A percentile compares a stretch with the other conserved stretches of the same genome.
Conservation (phyloP, 495 filamentous ascomycete species). For the Friedmanniomyces simplex region DNA sequence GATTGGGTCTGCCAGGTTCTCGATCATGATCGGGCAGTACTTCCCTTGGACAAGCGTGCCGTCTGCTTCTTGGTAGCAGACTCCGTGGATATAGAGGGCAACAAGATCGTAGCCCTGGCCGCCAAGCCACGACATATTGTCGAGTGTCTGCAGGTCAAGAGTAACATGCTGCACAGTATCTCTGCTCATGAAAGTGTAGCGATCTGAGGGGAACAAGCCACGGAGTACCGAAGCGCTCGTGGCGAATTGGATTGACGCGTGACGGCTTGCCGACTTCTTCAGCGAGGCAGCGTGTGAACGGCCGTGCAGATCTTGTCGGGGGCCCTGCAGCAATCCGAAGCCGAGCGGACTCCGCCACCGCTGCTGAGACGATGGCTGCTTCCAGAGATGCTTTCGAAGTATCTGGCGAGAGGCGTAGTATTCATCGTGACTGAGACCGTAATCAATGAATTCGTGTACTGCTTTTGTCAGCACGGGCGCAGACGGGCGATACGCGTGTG, state of each 20-base stretch:
- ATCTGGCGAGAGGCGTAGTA: constrained; percentile 42
- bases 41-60: constrained; percentile 38
- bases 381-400: constrained; percentile 39
- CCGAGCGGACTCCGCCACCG: constrained; percentile 44
- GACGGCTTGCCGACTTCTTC: constrained; percentile 2
- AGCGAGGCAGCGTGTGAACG: neutral
- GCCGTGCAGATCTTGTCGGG: constrained; percentile 30
- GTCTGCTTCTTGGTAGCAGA: constrained; percentile 41
- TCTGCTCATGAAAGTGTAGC: constrained; percentile 32
- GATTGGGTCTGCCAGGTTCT: constrained; percentile 42
- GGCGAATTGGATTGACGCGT: constrained; percentile 41
- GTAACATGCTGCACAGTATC: neutral
- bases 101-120: constrained; percentile 44
- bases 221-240: constrained; percentile 40
- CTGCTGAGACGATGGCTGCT: constrained; percentile 27
- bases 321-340: constrained; percentile 47
- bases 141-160: constrained; percentile 24
- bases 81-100: constrained; percentile 47
- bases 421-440: constrained; percentile 52
- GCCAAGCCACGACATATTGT: constrained; percentile 44
- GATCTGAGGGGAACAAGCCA: constrained; percentile 43
- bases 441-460: constrained; percentile 39
- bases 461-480: constrained; percentile 11
- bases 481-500: neutral
- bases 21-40: constrained; percentile 47